These are phyloP conservation scores for Abortiporus biennis DNA, from an alignment of 1,284 basidiomycete genomes.

Conservation along the genomic window DNA sequence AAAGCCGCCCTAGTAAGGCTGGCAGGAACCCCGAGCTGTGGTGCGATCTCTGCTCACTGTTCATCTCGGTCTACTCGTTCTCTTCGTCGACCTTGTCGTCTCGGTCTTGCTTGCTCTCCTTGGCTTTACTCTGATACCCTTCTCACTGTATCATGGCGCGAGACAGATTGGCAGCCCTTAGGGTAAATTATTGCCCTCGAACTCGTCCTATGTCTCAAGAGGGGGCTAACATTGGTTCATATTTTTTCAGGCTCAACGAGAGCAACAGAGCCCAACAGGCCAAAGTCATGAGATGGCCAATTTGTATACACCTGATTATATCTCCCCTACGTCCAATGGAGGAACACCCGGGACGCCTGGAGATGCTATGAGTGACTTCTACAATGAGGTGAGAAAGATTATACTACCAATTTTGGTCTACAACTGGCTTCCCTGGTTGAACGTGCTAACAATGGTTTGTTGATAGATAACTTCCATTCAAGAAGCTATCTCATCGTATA, in stretches of 20 bases:
- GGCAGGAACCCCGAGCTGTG: not conserved
- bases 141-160: constrained; percentile 26
- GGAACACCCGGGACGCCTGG: constrained; percentile 9
- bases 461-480: constrained; percentile 41
- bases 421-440: too few relatives aligned
- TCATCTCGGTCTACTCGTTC: not conserved
- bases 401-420: too few relatives aligned
- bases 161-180: constrained; percentile 34
- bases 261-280: constrained; percentile 17
- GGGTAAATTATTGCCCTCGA: constrained; percentile 20
- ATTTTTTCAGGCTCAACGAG: constrained; percentile 29
- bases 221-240: constrained; percentile 4
- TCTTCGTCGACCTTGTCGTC: constrained; percentile 6
- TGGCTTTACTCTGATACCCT: constrained; percentile 18
- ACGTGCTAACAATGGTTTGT: too few relatives aligned
- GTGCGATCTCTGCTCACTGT: not conserved
- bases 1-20: too few relatives aligned
- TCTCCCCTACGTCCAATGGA: constrained; percentile 19
- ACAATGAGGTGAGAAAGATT: constrained; percentile 31
- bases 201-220: not conserved
- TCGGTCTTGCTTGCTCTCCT: constrained; percentile 8
- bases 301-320: constrained; percentile 15
- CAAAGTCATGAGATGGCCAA: constrained; percentile 28
- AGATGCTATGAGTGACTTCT: constrained; percentile 33
- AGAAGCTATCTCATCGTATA: constrained; percentile 49